Conservation (phyloP, 2,329 filamentous ascomycete genomes). For the Stachybotrys elegans region DNA sequence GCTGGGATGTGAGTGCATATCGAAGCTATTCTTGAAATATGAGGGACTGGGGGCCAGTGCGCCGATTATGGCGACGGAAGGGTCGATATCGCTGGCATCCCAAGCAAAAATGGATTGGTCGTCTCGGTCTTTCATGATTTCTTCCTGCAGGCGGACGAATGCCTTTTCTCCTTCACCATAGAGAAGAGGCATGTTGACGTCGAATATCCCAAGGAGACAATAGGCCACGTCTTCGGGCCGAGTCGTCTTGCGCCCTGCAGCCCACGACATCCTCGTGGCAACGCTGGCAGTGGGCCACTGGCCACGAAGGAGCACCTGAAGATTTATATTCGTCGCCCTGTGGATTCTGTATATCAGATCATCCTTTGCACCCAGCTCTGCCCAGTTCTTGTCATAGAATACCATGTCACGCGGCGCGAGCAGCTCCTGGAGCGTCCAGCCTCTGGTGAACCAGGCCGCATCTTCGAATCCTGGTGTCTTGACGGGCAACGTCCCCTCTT, state of each 20-base stretch:
- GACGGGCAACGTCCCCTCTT: slow-evolving; percentile 21
- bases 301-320: not conserved
- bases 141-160: not conserved
- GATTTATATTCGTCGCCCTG: not conserved
- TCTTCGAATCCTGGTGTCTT: slow-evolving; percentile 7
- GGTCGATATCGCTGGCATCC: no score
- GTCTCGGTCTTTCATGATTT: not conserved
- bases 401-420: slow-evolving; percentile 9
- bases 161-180: slow-evolving; percentile 1
- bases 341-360: not conserved
- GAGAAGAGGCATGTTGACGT: not conserved
- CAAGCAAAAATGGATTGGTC: not conserved
- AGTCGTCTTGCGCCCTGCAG: not conserved
- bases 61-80: no score
- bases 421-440: slow-evolving; percentile 16
- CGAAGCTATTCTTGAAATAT: no score
- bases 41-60: no score
- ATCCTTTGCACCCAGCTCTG: slow-evolving; percentile 7
- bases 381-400: slow-evolving; percentile 11
- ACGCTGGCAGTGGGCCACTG: not conserved
- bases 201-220: not conserved
- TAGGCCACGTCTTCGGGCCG: not conserved
- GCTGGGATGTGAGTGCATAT: no score
- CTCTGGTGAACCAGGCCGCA: slow-evolving; percentile 12
- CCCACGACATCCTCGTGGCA: slow-evolving; percentile 1